Conservation (phyloP, 495 filamentous ascomycete genomes). For the Neurospora sp. region DNA sequence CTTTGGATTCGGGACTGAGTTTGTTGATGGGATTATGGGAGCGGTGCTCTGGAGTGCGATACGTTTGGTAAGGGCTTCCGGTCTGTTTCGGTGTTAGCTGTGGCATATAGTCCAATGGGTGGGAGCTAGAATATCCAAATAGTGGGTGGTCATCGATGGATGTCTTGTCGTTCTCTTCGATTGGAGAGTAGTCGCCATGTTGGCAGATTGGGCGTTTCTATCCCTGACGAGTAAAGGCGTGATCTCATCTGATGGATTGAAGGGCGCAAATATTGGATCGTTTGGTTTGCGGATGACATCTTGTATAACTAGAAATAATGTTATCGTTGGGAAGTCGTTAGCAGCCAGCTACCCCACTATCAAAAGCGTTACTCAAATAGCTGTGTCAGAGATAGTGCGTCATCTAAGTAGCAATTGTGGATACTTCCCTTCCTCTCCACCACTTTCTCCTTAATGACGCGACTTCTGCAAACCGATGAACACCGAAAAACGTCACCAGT, state of each 20-base stretch:
- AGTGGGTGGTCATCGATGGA: too few species aligned
- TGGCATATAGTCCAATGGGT: background rate
- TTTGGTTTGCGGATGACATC: too few species aligned
- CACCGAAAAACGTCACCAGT: background rate
- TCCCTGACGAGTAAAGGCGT: background rate
- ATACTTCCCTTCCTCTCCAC: background rate
- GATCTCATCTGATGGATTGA: background rate
- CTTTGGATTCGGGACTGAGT: background rate
- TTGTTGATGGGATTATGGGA: background rate
- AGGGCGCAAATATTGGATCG: background rate
- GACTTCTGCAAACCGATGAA: background rate
- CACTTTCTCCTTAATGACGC: background rate
- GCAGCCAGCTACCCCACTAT: background rate
- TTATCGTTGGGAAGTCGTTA: background rate
- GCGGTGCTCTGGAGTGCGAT: background rate
- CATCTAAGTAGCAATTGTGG: background rate
- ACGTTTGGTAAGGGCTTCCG: background rate
- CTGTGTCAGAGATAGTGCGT: background rate
- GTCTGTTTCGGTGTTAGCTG: background rate
- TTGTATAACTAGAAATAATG: too few species aligned
- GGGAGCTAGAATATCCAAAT: background rate
- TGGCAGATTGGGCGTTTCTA: too few species aligned
- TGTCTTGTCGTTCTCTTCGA: too few species aligned
- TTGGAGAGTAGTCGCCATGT: too few species aligned
- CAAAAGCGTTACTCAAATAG: accelerated